These are phyloP conservation scores for Testicularia cyperi DNA, from an alignment of 1,284 basidiomycete species.

Conservation along the genomic window DNA sequence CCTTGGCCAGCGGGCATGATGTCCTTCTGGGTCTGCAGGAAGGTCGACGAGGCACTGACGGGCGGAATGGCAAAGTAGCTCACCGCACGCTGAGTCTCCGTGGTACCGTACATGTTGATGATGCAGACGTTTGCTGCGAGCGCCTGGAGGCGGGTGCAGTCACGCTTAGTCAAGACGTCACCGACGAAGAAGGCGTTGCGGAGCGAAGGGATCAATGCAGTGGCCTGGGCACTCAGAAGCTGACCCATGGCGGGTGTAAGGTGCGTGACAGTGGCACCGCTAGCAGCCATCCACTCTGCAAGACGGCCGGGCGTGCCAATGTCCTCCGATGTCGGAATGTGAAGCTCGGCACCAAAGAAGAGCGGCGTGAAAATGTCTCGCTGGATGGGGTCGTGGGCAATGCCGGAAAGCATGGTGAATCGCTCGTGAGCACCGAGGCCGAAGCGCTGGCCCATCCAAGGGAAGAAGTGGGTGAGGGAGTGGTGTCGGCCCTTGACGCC, in stretches of 20 bases:
- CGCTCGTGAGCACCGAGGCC: conserved; percentile 73
- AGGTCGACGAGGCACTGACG: conserved; percentile 79
- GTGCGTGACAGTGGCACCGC: conserved; percentile 78
- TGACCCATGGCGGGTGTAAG: conserved; percentile 96
- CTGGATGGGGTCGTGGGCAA: conserved; percentile 98
- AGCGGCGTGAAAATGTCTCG: conserved; percentile 99
- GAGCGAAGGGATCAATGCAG: conserved; percentile 81
- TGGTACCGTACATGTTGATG: conserved; percentile 99
- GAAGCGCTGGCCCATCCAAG: conserved; percentile 96
- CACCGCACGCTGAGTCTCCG: conserved; percentile 97
- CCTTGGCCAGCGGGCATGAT: conserved; percentile 97
- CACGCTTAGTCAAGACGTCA: conserved; percentile 97
- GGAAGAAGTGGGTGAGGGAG: conserved; percentile 98
- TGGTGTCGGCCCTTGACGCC: conserved; percentile 94
- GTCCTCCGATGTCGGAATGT: conserved; percentile 95
- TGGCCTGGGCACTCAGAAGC: conserved; percentile 92
- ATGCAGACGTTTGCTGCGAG: conserved; percentile 84
- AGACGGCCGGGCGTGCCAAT: conserved; percentile 95
- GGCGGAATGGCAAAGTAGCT: conserved; percentile 94
- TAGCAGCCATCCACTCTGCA: conserved; percentile 97
- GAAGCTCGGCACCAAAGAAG: conserved; percentile 92
- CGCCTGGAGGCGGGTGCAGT: conserved; percentile 90
- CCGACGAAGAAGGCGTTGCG: conserved; percentile 96
- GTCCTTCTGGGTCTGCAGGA: conserved; percentile 92
- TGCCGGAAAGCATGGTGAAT: conserved; percentile 98